Base-by-base conservation (phyloP, 2,329 filamentous ascomycete species). In the Paracoccidioides brasiliensis region DNA sequence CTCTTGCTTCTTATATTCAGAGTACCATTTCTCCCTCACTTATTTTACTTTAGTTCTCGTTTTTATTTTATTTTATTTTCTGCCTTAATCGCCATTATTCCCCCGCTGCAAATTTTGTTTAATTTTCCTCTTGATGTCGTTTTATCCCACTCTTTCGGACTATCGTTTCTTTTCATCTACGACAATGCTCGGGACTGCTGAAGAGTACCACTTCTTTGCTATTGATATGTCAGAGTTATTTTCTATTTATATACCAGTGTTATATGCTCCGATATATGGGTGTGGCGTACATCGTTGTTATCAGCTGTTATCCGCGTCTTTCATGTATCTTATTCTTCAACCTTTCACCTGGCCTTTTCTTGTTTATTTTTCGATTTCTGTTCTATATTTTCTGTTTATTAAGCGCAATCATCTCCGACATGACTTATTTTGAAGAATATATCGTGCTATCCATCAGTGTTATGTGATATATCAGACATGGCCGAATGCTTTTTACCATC, bases 291-390 rank as follows among this genome's bases (percentile, higher is more conserved):
- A 30, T 35, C 22, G 22, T 22, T 22, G 22, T 22, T 22, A 22
- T 22, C 22, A 22, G 2, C 22, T 43, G 28, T 37, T 33, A 38
- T 44, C 10, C 37, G 38, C 9, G 33, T 41, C 7, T 32, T 52
- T 52, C 8, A 28, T 42, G 10, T 37, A 42, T 52, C 15, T 30
- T 51, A 59, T 54, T 60, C 46, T 62, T 62, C 58, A 62, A 55
- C 48, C 44, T 45, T 52, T 57, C 55, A 42, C 55, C 6, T 10
- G 32, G 12, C 15, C 53, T 52, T 42, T 15, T 44, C 10, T 44
- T 15, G 10, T 15, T 28, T 32, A 4, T 46, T 40, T 15, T 28
- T 9, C 12, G 10, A 15, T 7, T 10, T 41, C 15, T 51, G 35
- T 9, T 51, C 14, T 12, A 51, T 51, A 32, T 51, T 30, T 22